Conservation (phyloP, 371 early-diverging fungal species). For the Actinomortierella wolfii region DNA sequence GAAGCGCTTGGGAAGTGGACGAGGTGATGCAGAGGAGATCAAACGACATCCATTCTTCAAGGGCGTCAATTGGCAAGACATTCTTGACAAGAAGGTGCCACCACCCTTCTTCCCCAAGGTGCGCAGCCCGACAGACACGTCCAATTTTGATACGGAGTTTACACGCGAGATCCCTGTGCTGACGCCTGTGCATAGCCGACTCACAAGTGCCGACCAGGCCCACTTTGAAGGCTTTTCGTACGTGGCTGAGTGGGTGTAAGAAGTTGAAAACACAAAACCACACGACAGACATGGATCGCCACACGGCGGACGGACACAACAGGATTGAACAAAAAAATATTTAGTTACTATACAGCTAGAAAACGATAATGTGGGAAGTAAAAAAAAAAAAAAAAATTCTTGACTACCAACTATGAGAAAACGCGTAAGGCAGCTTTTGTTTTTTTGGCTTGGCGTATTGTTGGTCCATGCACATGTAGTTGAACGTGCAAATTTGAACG, state of each 20-base stretch:
- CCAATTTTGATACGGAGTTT: slow-evolving; percentile 96
- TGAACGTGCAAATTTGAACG: too few relatives aligned
- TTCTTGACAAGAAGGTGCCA: slow-evolving; percentile 77
- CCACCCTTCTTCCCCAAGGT: slow-evolving; percentile 92
- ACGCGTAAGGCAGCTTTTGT: too few relatives aligned
- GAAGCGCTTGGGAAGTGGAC: slow-evolving; percentile 84
- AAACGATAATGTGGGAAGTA: too few relatives aligned
- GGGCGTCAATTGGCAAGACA: slow-evolving; percentile 92
- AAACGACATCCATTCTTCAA: slow-evolving; percentile 94
- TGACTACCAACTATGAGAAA: too few relatives aligned
- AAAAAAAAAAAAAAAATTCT: too few relatives aligned
- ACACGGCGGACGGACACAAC: not conserved
- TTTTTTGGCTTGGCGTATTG: too few relatives aligned
- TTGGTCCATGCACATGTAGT: too few relatives aligned
- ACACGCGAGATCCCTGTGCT: slow-evolving; percentile 87
- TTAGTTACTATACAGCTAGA: too few relatives aligned
- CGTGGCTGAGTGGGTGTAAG: slow-evolving; percentile 84
- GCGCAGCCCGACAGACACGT: slow-evolving; percentile 81
- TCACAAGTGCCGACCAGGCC: slow-evolving; percentile 82
- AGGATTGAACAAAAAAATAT: not conserved
- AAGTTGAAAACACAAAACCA: not conserved
- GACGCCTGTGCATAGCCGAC: slow-evolving; percentile 84
- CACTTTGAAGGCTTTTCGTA: slow-evolving; percentile 93
- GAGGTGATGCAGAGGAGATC: slow-evolving; percentile 85
- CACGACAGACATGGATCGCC: not conserved